Conservation (phyloP, 2,329 filamentous ascomycete species). For the Daldinia sp. region DNA sequence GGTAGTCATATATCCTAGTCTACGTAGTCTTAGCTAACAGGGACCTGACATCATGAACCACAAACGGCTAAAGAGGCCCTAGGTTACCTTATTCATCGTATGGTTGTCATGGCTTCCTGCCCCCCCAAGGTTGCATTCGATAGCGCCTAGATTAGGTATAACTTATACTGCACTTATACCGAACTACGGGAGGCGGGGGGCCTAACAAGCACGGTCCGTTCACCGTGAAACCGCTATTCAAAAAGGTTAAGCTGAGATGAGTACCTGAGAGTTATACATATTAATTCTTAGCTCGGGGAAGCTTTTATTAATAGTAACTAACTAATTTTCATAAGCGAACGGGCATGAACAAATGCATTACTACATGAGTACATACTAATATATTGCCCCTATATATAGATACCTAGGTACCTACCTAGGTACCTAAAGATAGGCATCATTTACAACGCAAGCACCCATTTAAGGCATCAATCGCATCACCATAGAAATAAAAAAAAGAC, state of each 20-base stretch:
- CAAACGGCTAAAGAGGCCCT: slow-evolving; percentile 17
- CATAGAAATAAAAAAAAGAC: neutral
- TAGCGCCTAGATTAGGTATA: slow-evolving; percentile 22
- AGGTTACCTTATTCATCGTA: neutral
- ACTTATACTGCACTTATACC: slow-evolving; percentile 1
- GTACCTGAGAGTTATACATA: too few relatives aligned
- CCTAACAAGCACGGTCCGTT: slow-evolving; percentile 36
- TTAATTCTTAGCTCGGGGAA: neutral
- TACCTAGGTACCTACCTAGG: neutral
- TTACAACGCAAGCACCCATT: slow-evolving; percentile 5
- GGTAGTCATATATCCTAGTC: neutral
- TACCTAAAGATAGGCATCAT: slow-evolving; percentile 12
- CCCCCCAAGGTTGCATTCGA: slow-evolving; percentile 28
- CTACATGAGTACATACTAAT: neutral
- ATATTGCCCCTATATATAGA: too few relatives aligned
- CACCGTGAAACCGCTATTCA: slow-evolving; percentile 31
- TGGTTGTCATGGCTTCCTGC: slow-evolving; percentile 6
- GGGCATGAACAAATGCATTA: neutral
- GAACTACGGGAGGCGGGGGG: slow-evolving; percentile 15
- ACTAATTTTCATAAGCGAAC: neutral
- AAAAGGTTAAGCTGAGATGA: neutral
- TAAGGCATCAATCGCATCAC: slow-evolving; percentile 10
- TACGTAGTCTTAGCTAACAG: slow-evolving; percentile 10
- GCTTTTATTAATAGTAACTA: neutral
- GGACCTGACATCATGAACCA: slow-evolving; percentile 32